Evolutionary conservation across 768 basidiomycete genomes (phyloP), one percentile per base, ranked within the genome.

Genomic region (Rhodosporidiobolus sp.): DNA sequence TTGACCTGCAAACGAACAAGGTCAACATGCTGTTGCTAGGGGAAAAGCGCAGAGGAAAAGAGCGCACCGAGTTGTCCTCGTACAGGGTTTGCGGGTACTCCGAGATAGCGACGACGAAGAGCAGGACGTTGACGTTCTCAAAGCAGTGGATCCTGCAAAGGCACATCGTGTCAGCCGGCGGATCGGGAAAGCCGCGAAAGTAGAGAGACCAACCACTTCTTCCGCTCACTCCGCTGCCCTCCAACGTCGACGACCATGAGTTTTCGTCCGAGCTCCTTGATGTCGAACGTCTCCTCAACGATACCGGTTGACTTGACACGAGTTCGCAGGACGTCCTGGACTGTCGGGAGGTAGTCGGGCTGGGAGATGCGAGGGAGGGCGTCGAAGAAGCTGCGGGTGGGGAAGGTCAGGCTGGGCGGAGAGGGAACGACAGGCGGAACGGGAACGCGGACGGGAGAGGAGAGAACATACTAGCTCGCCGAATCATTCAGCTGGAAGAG

Each of bases 231-330:
- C 70, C 92, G 83, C 81, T 92, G 92, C 2, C 92, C 92, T 68
- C 92, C 91, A 55, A 93, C 91, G 80, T 94, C 91, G 72, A 89
- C 87, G 86, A 89, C 88, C 74, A 38, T 17, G 7, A 68, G 9
- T 38, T 54, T 55, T 4, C n/a, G 17, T 48, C 70, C 81, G 17
- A 32, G 7, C 46, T 9, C n/a, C 46, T 30, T 26, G 30, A 69
- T 16, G 35, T 46, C 28, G 86, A 98, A 97, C 59, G 88, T 91
- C 28, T 94, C 95, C 83, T 97, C 95, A 0, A 92, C 94, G 80
- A 98, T 96, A 70, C 95, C 95, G 0, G 95, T 97, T 0, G 93
- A 95, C 84, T 94, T 96, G 43, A 97, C 94, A 77, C 95, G 87
- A 63, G 88, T 89, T 54, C 94, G 86, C 22, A 97, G 84, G 78